A percentile compares a stretch with the other conserved stretches of the same genome.
phyloP scores from a whole-genome alignment of 31 red algal species.

The Odonthalia washingtoniensis region DNA sequence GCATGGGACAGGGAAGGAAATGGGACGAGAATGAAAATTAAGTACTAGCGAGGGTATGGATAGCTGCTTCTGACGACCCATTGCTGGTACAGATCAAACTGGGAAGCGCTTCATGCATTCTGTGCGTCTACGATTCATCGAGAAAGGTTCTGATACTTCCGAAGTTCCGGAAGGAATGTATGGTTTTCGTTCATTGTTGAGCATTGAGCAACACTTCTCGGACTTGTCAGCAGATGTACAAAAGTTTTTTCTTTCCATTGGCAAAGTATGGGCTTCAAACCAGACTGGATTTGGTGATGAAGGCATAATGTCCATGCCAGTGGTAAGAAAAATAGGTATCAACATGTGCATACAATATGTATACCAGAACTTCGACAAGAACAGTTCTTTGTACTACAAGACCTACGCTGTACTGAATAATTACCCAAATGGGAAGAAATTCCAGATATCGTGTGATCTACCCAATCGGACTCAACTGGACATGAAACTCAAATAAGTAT shows the following conservation, averaged over 20 bases:
- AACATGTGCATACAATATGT: conserved; percentile 1
- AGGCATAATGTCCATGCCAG: conserved; percentile 47
- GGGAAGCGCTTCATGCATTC: not conserved
- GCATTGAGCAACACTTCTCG: not conserved
- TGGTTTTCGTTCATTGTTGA: not conserved
- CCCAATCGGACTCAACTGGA: too few species aligned
- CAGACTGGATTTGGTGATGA: conserved; percentile 35
- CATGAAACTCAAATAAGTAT: too few species aligned
- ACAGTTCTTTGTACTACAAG: conserved; percentile 15
- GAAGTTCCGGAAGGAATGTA: not conserved
- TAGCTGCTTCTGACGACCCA: not conserved
- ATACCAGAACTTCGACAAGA: conserved; percentile 39
- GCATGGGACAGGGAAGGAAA: not conserved
- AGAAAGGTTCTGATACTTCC: not conserved
- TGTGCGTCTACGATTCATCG: not conserved
- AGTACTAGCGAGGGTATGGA: not conserved
- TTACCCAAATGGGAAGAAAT: too few species aligned
- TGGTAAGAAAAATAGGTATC: conserved; percentile 2
- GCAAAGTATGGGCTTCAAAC: not conserved
- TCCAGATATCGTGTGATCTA: too few species aligned
- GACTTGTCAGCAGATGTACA: not conserved
- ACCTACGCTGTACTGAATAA: not conserved
- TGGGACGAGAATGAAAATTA: not conserved
- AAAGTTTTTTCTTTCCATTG: not conserved
- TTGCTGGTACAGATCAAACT: not conserved